These are phyloP conservation scores for Ramalina intermedia DNA, from an alignment of 495 filamentous ascomycete species.

Conservation along the genomic window DNA sequence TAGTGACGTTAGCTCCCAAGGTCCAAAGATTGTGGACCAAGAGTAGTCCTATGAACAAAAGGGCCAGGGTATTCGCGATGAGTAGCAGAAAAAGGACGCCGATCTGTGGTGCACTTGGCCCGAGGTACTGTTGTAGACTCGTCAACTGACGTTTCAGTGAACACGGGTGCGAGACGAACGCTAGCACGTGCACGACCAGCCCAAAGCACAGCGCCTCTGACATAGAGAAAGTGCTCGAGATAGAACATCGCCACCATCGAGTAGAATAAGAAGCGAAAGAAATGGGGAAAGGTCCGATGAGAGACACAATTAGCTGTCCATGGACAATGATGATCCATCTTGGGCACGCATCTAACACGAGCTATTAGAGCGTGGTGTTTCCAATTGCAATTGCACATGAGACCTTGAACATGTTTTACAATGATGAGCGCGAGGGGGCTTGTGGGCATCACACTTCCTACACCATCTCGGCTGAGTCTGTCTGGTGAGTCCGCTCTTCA, in stretches of 20 bases:
- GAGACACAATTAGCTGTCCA: slow-evolving; percentile 95
- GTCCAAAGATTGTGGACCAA: slow-evolving; percentile 45
- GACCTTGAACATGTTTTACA: slow-evolving; percentile 72
- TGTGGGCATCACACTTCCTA: slow-evolving; percentile 66
- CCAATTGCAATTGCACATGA: neutral
- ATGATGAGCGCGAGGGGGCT: slow-evolving; percentile 83
- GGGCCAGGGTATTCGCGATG: slow-evolving; percentile 43
- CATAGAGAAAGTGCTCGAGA: slow-evolving; percentile 43
- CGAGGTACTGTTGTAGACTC: slow-evolving; percentile 48
- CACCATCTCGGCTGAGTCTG: slow-evolving; percentile 51
- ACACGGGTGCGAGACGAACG: slow-evolving; percentile 23
- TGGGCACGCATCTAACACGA: slow-evolving; percentile 60
- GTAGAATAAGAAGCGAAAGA: slow-evolving; percentile 76
- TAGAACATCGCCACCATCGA: slow-evolving; percentile 52
- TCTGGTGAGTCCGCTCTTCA: slow-evolving; percentile 7
- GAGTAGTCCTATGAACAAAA: slow-evolving; percentile 52
- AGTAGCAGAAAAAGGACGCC: slow-evolving; percentile 50
- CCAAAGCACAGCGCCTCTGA: slow-evolving; percentile 51
- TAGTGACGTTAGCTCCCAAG: slow-evolving; percentile 51
- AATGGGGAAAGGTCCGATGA: slow-evolving; percentile 76
- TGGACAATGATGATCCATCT: slow-evolving; percentile 98
- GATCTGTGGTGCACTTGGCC: slow-evolving; percentile 50
- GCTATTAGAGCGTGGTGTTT: neutral
- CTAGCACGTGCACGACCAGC: slow-evolving; percentile 50
- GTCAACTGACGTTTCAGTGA: neutral